Evolutionary conservation across 2,329 filamentous ascomycete species (phyloP).

Genomic region (Blastomyces percursus): DNA sequence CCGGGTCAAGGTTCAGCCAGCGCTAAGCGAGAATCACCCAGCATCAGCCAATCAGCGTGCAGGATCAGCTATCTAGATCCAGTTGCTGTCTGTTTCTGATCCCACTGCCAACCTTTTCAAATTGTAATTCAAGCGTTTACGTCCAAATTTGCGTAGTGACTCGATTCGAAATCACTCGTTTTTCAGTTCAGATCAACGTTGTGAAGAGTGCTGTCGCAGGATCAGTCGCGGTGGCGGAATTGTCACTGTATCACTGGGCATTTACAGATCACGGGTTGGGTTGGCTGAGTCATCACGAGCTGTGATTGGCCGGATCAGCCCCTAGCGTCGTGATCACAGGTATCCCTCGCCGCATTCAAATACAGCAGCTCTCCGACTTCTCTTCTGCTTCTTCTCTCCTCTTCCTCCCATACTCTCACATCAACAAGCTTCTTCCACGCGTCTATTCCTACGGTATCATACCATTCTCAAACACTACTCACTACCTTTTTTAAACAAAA

Average conservation of each 20-base stretch:
- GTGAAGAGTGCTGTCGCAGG: constrained; percentile 10
- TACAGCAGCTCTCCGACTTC: constrained; percentile 25
- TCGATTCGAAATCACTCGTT: neutral
- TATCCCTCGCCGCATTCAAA: constrained; percentile 28
- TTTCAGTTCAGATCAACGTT: neutral
- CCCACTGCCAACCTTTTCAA: constrained; percentile 20
- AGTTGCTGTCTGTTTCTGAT: constrained; percentile 22
- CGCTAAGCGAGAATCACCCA: constrained; percentile 25
- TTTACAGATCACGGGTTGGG: constrained; percentile 5
- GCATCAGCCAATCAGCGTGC: constrained; percentile 25
- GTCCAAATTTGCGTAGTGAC: neutral
- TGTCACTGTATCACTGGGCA: constrained; percentile 16
- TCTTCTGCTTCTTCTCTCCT: constrained; percentile 16
- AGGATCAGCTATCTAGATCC: constrained; percentile 30
- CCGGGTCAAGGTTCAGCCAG: neutral
- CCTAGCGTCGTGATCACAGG: constrained; percentile 30
- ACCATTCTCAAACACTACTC: constrained; percentile 9
- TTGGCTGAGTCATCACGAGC: neutral
- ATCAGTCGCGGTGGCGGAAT: constrained; percentile 8
- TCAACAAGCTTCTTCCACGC: constrained; percentile 8
- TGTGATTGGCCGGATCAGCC: constrained; percentile 25
- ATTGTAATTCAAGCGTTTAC: neutral
- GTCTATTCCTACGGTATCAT: neutral
- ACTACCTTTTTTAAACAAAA: constrained; percentile 11
- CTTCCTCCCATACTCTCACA: constrained; percentile 14